Base-by-base conservation (phyloP, 257 asterid genomes). In the Cynanchum wilfordii region DNA sequence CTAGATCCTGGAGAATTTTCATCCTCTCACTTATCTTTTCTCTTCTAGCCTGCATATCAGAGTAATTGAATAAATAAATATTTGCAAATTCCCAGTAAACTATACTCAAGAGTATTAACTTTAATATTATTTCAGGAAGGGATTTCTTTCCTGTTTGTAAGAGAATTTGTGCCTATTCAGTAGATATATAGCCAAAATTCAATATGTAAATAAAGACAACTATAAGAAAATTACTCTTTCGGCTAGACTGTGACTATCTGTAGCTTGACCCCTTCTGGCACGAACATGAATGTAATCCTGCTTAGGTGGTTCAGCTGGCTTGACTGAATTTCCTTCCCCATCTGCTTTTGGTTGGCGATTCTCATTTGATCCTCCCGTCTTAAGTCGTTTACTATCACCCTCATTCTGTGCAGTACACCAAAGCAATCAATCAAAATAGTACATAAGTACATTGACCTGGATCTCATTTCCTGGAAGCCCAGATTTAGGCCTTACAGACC, bases 211-310 rank as follows among this genome's bases (percentile, higher is more conserved):
- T 7, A 7, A 17, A 20, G 57, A 11, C 12, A 47, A 47, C 7
- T 7, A 19, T 0, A 50, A 11, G 2, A 25, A 67, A 49, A 5
- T 82, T 82, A 85, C 89, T 75, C 89, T 82, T 74, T 85, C 89
- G 0, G 87, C 89, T 55, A 85, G 83, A 77, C 87, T 85, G 68
- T 85, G 89, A 75, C 82, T 85, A 58, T 85, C 89, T 38, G 87
- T 85, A 60, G 89, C 89, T 76, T 85, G 87, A 71, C 89, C 89
- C 73, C 89, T 78, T 81, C 87, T 78, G 1, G 85, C 89, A 63
- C 89, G 79, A 49, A 82, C 88, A 74, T 84, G 88, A 55, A 85
- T 85, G 70, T 85, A 85, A 72, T 82, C 89, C 67, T 78, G 85
- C 73, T 85, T 85, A 24, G 84, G 78, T n/a, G 77, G 80, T 20